Evolutionary conservation across 140 eudicot species (phyloP).

Genomic region (Bidens hawaiensis): DNA sequence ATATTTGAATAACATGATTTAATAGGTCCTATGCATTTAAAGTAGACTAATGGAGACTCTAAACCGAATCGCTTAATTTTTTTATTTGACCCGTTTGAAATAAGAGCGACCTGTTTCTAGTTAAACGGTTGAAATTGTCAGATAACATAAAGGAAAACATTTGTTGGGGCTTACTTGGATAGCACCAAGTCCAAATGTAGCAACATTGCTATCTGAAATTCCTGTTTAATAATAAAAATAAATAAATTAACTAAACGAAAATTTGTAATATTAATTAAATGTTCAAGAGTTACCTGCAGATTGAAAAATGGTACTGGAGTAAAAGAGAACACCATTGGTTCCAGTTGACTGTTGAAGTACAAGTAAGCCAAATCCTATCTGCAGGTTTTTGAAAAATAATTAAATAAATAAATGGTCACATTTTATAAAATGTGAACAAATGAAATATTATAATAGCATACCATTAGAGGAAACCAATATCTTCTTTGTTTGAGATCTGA

Average conservation of each 20-base stretch:
- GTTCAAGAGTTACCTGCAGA: slow-evolving; percentile 55
- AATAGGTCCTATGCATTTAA: neutral
- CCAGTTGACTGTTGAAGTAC: slow-evolving; percentile 82
- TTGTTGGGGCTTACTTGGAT: slow-evolving; percentile 60
- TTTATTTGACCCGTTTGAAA: neutral
- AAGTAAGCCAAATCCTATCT: slow-evolving; percentile 95
- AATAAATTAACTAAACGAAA: neutral
- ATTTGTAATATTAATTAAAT: neutral
- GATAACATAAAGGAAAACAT: neutral
- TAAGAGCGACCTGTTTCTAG: neutral
- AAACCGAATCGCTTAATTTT: too few species aligned
- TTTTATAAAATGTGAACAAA: neutral
- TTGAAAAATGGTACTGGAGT: slow-evolving; percentile 73
- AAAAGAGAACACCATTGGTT: slow-evolving; percentile 83
- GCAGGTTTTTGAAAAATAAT: slow-evolving; percentile 19
- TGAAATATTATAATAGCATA: slow-evolving; percentile 9
- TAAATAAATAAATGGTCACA: slow-evolving; percentile 1
- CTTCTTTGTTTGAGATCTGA: slow-evolving; percentile 78
- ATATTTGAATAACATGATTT: neutral
- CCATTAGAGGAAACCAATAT: slow-evolving; percentile 97
- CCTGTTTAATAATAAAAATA: slow-evolving; percentile 41
- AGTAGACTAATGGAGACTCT: too few species aligned
- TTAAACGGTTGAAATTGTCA: neutral
- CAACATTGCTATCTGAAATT: slow-evolving; percentile 68
- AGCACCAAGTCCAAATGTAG: slow-evolving; percentile 81